Evolutionary conservation across 139 green algal genomes (phyloP).

Genomic region (Micractinium conductrix): DNA sequence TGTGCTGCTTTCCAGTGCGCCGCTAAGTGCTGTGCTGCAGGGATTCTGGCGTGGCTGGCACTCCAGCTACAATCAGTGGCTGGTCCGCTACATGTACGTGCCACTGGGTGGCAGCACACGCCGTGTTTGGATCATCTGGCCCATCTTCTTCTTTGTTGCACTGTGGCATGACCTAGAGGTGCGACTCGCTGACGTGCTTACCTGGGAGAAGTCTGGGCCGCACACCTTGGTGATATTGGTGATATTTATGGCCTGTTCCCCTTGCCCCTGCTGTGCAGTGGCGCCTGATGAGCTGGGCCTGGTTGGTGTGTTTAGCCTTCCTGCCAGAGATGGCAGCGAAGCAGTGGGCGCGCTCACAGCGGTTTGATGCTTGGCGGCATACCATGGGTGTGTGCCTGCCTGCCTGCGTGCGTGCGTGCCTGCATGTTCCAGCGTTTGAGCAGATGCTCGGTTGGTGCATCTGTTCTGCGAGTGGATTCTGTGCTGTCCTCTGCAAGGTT

Average conservation of each 20-base stretch:
- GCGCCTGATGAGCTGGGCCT: slow-evolving; percentile 83
- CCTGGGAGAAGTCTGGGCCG: too few species aligned
- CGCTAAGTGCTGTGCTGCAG: slow-evolving; percentile 33
- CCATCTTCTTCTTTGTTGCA: slow-evolving; percentile 96
- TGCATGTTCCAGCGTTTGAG: too few species aligned
- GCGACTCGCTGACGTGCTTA: too few species aligned
- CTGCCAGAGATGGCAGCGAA: slow-evolving; percentile 73
- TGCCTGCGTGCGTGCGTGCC: too few species aligned
- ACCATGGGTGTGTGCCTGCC: background rate
- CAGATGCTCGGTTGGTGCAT: too few species aligned
- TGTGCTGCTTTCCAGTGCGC: too few species aligned
- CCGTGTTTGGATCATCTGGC: slow-evolving; percentile 81
- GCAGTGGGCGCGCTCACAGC: slow-evolving; percentile 1
- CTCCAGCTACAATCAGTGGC: slow-evolving; percentile 92
- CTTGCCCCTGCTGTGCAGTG: slow-evolving; percentile 35
- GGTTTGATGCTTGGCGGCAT: background rate
- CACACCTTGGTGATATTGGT: too few species aligned
- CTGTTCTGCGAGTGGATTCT: too few species aligned
- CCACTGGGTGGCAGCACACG: slow-evolving; percentile 80
- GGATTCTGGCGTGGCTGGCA: slow-evolving; percentile 96
- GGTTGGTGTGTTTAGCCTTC: slow-evolving; percentile 78
- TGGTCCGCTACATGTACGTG: slow-evolving; percentile 95
- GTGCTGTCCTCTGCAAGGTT: too few species aligned
- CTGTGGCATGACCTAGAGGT: slow-evolving; percentile 95
- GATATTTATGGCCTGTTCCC: too few species aligned